Evolutionary conservation across 2,329 filamentous ascomycete species (phyloP), one percentile per base, ranked within the genome.

Genomic region (Alternaria alternata): DNA sequence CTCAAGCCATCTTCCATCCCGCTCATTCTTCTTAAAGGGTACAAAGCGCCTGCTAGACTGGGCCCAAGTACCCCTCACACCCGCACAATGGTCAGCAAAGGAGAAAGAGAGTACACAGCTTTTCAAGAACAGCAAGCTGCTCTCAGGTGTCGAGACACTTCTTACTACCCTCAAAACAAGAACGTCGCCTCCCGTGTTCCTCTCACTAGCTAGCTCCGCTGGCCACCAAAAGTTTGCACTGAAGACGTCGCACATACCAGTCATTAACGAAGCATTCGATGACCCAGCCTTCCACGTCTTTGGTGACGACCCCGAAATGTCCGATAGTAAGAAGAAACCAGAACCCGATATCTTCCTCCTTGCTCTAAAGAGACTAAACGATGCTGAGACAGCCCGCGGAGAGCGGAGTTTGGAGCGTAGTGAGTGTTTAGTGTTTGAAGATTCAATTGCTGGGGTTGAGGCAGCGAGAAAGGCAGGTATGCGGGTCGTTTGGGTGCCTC

Each of bases 11-110:
- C 9, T 5, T 18, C 22, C 16, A 9, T 11, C 18, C 34, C 42
- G 39, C 51, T 54, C 22, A 41, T 5, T 16, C 16, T 12, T 38
- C 12, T 5, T 9, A 54, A 20, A 70, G 67, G 67, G 67, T 30
- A 69, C 67, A 16, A 57, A 53, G 20, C 63, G 65, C 11, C 57
- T 70, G 14, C 56, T 71, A 26, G 54, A 69, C 12, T 71, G 66
- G 65, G 67, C 67, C 3, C 56, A 69, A 38, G 46, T 71, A 30
- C 59, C 60, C 14, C 66, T 70, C 39, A 57, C 67, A 9, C 41
- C 60, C 5, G 36, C 47, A 1, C 59, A 71, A 57, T 71, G 64
- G 64, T 63, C 64, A 32, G 49, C 59, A 11, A 59, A 61, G 43
- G 66, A 66, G 14, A 59, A 59, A 7, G 34, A 43, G 2, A 22